Conservation (phyloP, 1,284 basidiomycete genomes). For the Albatrellus sp. region DNA sequence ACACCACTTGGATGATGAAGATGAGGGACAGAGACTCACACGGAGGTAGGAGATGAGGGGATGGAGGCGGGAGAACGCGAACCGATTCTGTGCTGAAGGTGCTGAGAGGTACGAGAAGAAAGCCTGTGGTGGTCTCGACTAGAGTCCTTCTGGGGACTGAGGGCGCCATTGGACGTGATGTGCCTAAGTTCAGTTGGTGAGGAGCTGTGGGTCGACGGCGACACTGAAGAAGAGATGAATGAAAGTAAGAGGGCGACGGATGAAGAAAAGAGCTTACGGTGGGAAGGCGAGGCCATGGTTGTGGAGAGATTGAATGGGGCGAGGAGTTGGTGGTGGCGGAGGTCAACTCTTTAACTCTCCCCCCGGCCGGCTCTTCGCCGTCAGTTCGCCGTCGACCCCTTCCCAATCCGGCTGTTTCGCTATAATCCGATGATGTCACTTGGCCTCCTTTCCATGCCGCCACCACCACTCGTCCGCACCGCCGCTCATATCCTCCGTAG, state of each 20-base stretch:
- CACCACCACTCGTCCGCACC: background rate
- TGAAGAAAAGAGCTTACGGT: too few relatives aligned
- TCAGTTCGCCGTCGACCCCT: too few relatives aligned
- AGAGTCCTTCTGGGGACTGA: constrained; percentile 21
- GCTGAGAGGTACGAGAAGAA: constrained; percentile 29
- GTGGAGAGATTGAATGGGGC: background rate
- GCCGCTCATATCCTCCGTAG: background rate
- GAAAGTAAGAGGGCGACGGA: too few relatives aligned
- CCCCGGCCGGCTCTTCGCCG: too few relatives aligned
- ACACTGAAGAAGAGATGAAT: constrained; percentile 1
- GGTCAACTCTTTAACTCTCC: too few relatives aligned
- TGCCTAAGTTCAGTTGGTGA: constrained; percentile 29
- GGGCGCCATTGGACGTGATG: constrained; percentile 29
- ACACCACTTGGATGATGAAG: too few relatives aligned
- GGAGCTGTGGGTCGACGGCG: constrained; percentile 8
- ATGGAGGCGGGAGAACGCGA: constrained; percentile 56
- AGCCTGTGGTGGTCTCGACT: constrained; percentile 25
- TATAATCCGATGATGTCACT: too few relatives aligned
- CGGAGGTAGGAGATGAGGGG: constrained; percentile 64
- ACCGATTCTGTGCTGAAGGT: constrained; percentile 36
- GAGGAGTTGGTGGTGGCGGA: background rate
- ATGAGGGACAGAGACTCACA: constrained; percentile 29
- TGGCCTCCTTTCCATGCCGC: too few relatives aligned
- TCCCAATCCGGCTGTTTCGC: too few relatives aligned
- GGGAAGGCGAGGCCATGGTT: background rate